Conservation (phyloP, 257 asterid genomes). For the Rubia yunnanensis region DNA sequence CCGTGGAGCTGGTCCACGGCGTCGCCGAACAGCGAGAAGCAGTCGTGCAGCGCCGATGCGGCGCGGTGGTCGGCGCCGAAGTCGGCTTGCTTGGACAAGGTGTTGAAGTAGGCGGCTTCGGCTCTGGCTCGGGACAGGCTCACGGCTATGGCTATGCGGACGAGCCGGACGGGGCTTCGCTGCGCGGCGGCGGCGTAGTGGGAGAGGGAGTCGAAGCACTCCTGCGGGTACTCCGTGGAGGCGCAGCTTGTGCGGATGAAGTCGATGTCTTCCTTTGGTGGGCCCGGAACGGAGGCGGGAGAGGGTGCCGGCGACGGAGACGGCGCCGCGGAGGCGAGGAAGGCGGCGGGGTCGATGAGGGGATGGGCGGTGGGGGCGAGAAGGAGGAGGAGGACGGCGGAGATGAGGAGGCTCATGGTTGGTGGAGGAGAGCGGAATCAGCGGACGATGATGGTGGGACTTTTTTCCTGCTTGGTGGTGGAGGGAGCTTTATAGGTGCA, state of each 20-base stretch:
- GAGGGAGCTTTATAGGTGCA: background rate
- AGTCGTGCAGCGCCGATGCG: slow-evolving; percentile 60
- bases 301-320: background rate
- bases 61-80: slow-evolving; percentile 45
- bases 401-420: slow-evolving; percentile 7
- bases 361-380: slow-evolving; percentile 10
- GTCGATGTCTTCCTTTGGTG: slow-evolving; percentile 23
- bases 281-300: background rate
- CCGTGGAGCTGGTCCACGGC: slow-evolving; percentile 63
- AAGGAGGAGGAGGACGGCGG: slow-evolving; percentile 17
- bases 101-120: slow-evolving; percentile 37
- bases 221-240: slow-evolving; percentile 48
- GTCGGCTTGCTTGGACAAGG: slow-evolving; percentile 40
- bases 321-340: background rate
- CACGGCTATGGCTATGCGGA: slow-evolving; percentile 47
- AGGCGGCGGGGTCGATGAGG: slow-evolving; percentile 21
- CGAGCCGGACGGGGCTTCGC: slow-evolving; percentile 51
- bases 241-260: slow-evolving; percentile 64
- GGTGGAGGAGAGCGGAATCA: background rate
- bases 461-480: background rate
- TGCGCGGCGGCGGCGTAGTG: slow-evolving; percentile 43
- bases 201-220: slow-evolving; percentile 56
- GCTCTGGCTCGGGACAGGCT: slow-evolving; percentile 44
- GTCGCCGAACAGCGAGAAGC: slow-evolving; percentile 47
- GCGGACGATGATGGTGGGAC: background rate